Evolutionary conservation across 768 basidiomycete genomes (phyloP).

Genomic region (Agrocybe chaxingu): DNA sequence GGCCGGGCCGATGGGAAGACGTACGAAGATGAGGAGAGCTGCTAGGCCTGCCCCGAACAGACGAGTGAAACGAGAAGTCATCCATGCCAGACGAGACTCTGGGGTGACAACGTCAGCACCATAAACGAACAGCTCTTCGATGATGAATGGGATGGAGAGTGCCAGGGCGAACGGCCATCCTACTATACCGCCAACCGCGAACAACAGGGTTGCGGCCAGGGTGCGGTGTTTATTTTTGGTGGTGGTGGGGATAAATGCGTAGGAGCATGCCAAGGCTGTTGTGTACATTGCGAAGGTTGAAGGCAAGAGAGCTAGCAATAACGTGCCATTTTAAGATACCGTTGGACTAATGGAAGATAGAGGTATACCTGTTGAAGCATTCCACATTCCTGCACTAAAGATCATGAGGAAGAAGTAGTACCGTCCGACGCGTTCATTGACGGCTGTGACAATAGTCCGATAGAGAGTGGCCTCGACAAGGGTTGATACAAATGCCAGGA

Average conservation of each 20-base stretch:
- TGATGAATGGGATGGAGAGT: slow-evolving; percentile 81
- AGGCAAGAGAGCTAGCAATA: slow-evolving; percentile 76
- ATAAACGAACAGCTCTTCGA: slow-evolving; percentile 84
- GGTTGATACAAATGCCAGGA: slow-evolving; percentile 69
- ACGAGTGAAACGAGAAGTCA: slow-evolving; percentile 55
- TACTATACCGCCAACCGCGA: slow-evolving; percentile 81
- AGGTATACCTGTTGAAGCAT: slow-evolving; percentile 70
- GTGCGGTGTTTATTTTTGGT: slow-evolving; percentile 52
- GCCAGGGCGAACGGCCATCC: slow-evolving; percentile 98
- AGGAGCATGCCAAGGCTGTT: slow-evolving; percentile 74
- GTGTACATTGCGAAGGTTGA: slow-evolving; percentile 96
- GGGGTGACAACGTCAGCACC: slow-evolving; percentile 63
- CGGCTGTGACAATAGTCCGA: slow-evolving; percentile 70
- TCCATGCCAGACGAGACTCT: slow-evolving; percentile 48
- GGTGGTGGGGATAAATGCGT: slow-evolving; percentile 57
- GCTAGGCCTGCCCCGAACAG: slow-evolving; percentile 49
- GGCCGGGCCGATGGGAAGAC: slow-evolving; percentile 17
- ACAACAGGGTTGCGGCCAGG: slow-evolving; percentile 60
- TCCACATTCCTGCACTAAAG: slow-evolving; percentile 94
- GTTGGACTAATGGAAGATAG: slow-evolving; percentile 2
- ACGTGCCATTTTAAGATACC: slow-evolving; percentile 5
- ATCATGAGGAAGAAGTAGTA: slow-evolving; percentile 87
- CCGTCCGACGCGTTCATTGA: slow-evolving; percentile 90
- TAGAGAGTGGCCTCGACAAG: slow-evolving; percentile 82
- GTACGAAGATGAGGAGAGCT: slow-evolving; percentile 63